phyloP scores from a whole-genome alignment of 2,329 filamentous ascomycete species.

The Clarireedia monteithiana region DNA sequence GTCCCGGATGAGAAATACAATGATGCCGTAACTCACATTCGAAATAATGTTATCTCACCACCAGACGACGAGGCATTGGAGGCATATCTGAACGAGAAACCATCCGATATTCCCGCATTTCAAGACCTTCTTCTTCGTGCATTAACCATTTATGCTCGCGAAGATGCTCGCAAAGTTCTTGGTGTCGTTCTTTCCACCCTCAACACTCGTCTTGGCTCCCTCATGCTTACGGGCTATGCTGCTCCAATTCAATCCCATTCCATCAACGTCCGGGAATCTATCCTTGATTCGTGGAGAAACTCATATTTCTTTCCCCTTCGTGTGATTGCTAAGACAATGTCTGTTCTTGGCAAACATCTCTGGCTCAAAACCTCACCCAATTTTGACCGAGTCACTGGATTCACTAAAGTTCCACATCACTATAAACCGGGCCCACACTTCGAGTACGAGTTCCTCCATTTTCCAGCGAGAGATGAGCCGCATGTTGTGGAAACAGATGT shows the following conservation, averaged over 20 bases:
- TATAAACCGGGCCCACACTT: constrained; percentile 31
- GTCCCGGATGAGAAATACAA: constrained; percentile 45
- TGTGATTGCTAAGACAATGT: constrained; percentile 46
- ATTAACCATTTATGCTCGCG: constrained; percentile 27
- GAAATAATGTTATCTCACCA: constrained; percentile 31
- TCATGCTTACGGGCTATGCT: constrained; percentile 60
- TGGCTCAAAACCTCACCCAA: constrained; percentile 43
- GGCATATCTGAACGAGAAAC: constrained; percentile 45
- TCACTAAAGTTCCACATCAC: constrained; percentile 43
- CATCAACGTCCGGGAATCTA: constrained; percentile 48
- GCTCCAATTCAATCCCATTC: constrained; percentile 56
- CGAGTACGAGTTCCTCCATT: constrained; percentile 28
- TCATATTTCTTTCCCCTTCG: constrained; percentile 50
- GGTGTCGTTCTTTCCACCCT: constrained; percentile 23
- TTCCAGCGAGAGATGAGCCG: constrained; percentile 28
- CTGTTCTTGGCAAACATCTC: constrained; percentile 40
- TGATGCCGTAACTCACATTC: constrained; percentile 34
- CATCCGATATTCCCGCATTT: constrained; percentile 46
- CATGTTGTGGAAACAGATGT: constrained; percentile 70
- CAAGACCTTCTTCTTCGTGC: constrained; percentile 39
- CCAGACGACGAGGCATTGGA: constrained; percentile 38
- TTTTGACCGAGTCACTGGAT: constrained; percentile 49
- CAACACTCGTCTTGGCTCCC: constrained; percentile 54
- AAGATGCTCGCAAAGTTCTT: constrained; percentile 24
- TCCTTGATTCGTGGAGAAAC: constrained; percentile 54